A percentile compares a stretch with the other conserved stretches of the same genome.
Conservation (phyloP, 2,329 filamentous ascomycete genomes). For the Colletotrichum sp. region DNA sequence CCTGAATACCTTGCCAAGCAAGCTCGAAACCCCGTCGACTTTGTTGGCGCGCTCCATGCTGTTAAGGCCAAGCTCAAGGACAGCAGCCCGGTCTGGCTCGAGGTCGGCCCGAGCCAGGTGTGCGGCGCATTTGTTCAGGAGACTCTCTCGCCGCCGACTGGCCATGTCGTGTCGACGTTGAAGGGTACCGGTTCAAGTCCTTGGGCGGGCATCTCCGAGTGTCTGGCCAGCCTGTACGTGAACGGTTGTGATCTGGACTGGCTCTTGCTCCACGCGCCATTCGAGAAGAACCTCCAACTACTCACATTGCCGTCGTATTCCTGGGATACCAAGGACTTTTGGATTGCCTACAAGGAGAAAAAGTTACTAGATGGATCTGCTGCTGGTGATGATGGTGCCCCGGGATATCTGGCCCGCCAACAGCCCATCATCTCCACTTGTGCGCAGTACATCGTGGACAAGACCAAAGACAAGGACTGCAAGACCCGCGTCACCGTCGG, state of each 20-base stretch:
- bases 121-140: slow-evolving; percentile 61
- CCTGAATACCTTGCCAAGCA: not conserved
- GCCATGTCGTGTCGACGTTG: not conserved
- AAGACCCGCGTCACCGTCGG: not conserved
- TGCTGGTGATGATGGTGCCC: not conserved
- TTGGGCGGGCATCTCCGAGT: not conserved
- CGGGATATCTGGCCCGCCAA: not conserved
- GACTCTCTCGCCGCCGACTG: not conserved
- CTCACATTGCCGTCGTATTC: not conserved
- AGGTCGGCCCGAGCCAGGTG: slow-evolving; percentile 72
- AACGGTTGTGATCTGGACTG: not conserved
- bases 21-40: not conserved
- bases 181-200: not conserved
- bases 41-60: slow-evolving; percentile 49
- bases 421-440: not conserved
- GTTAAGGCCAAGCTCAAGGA: slow-evolving; percentile 31
- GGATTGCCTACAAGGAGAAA: not conserved
- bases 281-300: not conserved
- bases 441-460: not conserved
- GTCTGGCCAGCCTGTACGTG: not conserved
- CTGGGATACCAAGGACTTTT: slow-evolving; percentile 5
- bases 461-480: not conserved
- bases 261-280: not conserved
- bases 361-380: not conserved
- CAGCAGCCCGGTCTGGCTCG: slow-evolving; percentile 64